Conservation (phyloP, 257 asterid genomes). For the Lantana camara region DNA sequence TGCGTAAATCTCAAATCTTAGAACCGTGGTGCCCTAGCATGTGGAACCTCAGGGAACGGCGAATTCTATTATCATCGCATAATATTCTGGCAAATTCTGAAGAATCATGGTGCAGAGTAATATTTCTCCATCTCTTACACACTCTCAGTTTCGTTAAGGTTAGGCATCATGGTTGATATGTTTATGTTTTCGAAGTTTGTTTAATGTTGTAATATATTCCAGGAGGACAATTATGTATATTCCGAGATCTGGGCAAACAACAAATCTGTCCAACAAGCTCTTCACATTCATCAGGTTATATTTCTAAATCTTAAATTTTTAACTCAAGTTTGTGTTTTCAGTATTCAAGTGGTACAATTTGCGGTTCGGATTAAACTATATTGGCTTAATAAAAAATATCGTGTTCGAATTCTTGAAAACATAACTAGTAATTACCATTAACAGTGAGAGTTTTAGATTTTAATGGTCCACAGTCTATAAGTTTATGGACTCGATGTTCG, state of each 20-base stretch:
- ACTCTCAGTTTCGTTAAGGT: not conserved
- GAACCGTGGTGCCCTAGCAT: conserved; percentile 30
- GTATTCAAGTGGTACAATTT: too few species aligned
- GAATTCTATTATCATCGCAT: not conserved
- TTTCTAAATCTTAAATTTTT: too few species aligned
- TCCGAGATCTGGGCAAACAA: conserved; percentile 25
- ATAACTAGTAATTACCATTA: too few species aligned
- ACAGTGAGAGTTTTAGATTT: too few species aligned
- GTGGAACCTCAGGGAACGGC: not conserved
- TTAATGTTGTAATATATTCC: not conserved
- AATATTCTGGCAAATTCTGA: not conserved
- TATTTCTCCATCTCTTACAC: not conserved
- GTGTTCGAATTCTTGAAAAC: too few species aligned
- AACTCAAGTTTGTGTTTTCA: too few species aligned
- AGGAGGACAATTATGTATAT: conserved; percentile 13
- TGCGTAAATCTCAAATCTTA: not conserved
- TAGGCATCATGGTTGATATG: too few species aligned
- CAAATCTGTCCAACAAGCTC: conserved; percentile 33
- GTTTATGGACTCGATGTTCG: too few species aligned
- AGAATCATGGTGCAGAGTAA: conserved; percentile 40
- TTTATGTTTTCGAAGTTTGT: too few species aligned
- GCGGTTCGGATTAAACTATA: too few species aligned
- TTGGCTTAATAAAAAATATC: too few species aligned
- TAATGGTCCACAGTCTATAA: too few species aligned
- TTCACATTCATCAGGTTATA: conserved; percentile 29